Conservation (phyloP, 305 asterid species). For the Nicotiana rustica region DNA sequence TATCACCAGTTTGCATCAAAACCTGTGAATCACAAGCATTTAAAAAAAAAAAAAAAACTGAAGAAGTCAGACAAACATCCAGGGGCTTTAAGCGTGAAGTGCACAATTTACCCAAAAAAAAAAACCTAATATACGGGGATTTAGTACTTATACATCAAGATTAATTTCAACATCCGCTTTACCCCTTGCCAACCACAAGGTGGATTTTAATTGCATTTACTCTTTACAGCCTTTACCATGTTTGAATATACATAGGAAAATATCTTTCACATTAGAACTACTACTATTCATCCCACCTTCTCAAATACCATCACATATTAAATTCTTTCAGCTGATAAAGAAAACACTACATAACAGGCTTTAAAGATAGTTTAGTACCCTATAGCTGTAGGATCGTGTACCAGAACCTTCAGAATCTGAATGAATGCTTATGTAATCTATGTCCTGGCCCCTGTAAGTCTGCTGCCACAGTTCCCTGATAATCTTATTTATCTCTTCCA, state of each 20-base stretch:
- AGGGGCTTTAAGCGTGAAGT: not conserved
- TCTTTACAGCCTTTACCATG: not conserved
- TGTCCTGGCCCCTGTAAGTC: slow-evolving; percentile 99
- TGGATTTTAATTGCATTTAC: not conserved
- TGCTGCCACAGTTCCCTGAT: slow-evolving; percentile 99
- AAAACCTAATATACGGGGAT: not conserved
- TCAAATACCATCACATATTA: not conserved
- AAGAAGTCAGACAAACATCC: not conserved
- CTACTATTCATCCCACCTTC: slow-evolving; percentile 1
- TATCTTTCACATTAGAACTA: not conserved
- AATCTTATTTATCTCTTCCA: slow-evolving; percentile 99
- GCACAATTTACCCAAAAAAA: not conserved
- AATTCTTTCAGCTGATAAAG: slow-evolving; percentile 14
- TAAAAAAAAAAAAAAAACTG: not conserved
- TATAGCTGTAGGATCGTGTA: slow-evolving; percentile 97
- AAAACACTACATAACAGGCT: not conserved
- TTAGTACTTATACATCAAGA: slow-evolving; percentile 13
- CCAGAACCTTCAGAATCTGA: slow-evolving; percentile 97
- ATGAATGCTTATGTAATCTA: slow-evolving; percentile 92
- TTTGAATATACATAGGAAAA: not conserved
- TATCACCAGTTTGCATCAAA: slow-evolving; percentile 97
- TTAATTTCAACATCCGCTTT: not conserved
- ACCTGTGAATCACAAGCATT: slow-evolving; percentile 56
- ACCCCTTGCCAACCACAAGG: not conserved
- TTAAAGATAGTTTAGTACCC: slow-evolving; percentile 51